Percentiles rank a stretch among this genome's conserved stretches.
These are phyloP conservation scores for Niveomyces coronatus DNA, from an alignment of 2,329 filamentous ascomycete species.

Conservation along the genomic window DNA sequence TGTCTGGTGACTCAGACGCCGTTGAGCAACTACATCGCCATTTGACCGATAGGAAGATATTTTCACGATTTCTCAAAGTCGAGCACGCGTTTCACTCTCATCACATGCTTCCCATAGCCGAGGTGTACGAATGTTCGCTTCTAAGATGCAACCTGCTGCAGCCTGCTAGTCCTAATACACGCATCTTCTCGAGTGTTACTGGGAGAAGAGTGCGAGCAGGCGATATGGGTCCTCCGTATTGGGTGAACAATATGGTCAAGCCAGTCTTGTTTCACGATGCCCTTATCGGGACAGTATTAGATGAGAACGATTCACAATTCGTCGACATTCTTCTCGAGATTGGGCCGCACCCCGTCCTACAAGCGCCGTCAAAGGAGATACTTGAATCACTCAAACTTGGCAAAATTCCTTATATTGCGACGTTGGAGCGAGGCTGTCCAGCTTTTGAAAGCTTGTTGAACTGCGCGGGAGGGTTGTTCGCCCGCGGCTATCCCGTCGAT, in stretches of 20 bases:
- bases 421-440: slow-evolving; percentile 16
- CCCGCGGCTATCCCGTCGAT: slow-evolving; percentile 20
- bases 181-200: slow-evolving; percentile 21
- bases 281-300: slow-evolving; percentile 15
- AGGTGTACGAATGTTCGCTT: no score
- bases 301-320: slow-evolving; percentile 18
- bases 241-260: slow-evolving; percentile 17
- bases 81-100: slow-evolving; percentile 21
- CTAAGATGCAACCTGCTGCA: no score
- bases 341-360: slow-evolving; percentile 17
- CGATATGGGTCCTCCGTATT: slow-evolving; percentile 18
- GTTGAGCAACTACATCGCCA: slow-evolving; percentile 16
- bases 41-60: slow-evolving; percentile 15
- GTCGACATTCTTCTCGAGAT: slow-evolving; percentile 18
- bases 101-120: slow-evolving; percentile 20
- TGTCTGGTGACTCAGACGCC: slow-evolving; percentile 19
- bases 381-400: slow-evolving; percentile 17
- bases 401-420: slow-evolving; percentile 17
- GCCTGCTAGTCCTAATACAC: no score
- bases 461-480: slow-evolving; percentile 18
- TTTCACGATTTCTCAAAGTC: slow-evolving; percentile 18
- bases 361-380: slow-evolving; percentile 16
- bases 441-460: slow-evolving; percentile 16
- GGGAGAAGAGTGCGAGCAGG: slow-evolving; percentile 12
- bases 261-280: slow-evolving; percentile 17